Conservation (phyloP, 1,284 basidiomycete species). For the Ganoderma resinaceum region DNA sequence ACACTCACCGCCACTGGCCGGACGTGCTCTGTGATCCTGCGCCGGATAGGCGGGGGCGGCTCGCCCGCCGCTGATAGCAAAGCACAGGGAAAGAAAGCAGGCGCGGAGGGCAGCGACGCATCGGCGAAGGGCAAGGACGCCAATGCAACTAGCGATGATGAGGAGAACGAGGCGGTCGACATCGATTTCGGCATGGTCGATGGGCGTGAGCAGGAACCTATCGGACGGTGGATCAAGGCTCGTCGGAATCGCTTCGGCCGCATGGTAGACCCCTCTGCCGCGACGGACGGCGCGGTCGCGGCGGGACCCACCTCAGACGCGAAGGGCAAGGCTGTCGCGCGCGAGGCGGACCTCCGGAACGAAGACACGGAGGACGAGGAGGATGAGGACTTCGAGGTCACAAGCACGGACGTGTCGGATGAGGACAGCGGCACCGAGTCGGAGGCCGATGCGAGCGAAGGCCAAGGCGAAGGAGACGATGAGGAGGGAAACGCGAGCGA, state of each 20-base stretch:
- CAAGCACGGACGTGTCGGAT: conserved; percentile 41
- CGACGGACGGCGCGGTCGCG: conserved; percentile 22
- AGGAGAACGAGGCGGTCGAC: conserved; percentile 54
- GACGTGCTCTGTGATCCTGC: conserved; percentile 67
- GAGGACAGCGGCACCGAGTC: conserved; percentile 37
- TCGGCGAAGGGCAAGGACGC: conserved; percentile 33
- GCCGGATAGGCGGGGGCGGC: conserved; percentile 45
- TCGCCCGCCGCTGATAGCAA: conserved; percentile 37
- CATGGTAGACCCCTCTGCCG: conserved; percentile 15
- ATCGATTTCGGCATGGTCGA: conserved; percentile 76
- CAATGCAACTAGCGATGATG: conserved; percentile 42
- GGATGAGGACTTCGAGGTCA: conserved; percentile 55
- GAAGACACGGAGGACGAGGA: conserved; percentile 59
- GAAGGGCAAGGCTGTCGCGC: conserved; percentile 33
- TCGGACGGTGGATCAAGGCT: conserved; percentile 67
- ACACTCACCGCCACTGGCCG: conserved; percentile 71
- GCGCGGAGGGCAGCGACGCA: conserved; percentile 30
- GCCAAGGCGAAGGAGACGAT: conserved; percentile 34
- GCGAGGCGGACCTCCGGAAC: conserved; percentile 41
- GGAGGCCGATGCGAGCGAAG: conserved; percentile 25
- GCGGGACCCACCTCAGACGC: conserved; percentile 5
- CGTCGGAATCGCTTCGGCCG: conserved; percentile 66
- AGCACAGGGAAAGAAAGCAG: conserved; percentile 33
- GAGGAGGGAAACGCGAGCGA: conserved; percentile 31
- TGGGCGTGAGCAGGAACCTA: conserved; percentile 68